phyloP scores from a whole-genome alignment of 352 stramenopile genomes.

The Phytophthora idaei region DNA sequence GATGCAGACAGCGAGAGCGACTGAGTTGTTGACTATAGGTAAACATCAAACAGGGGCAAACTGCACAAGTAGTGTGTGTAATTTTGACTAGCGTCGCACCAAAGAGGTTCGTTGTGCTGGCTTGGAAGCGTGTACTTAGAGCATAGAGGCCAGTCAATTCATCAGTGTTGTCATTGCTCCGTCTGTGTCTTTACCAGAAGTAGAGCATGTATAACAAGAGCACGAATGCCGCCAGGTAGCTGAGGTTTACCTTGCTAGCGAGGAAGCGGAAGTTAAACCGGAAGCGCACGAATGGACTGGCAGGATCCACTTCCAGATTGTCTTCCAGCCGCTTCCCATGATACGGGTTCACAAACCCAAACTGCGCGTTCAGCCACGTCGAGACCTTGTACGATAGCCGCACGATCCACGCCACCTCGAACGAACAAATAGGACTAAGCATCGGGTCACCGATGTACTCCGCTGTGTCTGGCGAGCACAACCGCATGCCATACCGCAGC shows the following conservation, averaged over 20 bases:
- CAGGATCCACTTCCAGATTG: constrained; percentile 71
- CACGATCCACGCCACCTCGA: constrained; percentile 79
- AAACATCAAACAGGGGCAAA: constrained; percentile 28
- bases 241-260: constrained; percentile 86
- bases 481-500: constrained; percentile 66
- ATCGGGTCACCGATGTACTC: constrained; percentile 85
- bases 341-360: constrained; percentile 75
- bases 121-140: background rate
- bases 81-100: constrained; percentile 26
- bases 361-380: constrained; percentile 73
- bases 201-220: constrained; percentile 73
- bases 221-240: constrained; percentile 60
- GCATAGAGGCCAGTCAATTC: constrained; percentile 7
- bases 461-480: constrained; percentile 71
- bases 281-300: constrained; percentile 50
- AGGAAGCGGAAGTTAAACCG: constrained; percentile 90
- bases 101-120: constrained; percentile 22
- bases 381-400: constrained; percentile 81
- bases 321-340: constrained; percentile 71
- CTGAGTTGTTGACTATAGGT: constrained; percentile 26
- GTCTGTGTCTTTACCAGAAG: constrained; percentile 51
- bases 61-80: constrained; percentile 29
- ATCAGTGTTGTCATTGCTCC: constrained; percentile 6
- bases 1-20: constrained; percentile 53
- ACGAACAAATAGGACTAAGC: constrained; percentile 84